Percentiles rank a stretch among this genome's conserved stretches.
These are phyloP conservation scores for Citrus sp. DNA, from an alignment of 345 rosid genomes.

Conservation along the genomic window DNA sequence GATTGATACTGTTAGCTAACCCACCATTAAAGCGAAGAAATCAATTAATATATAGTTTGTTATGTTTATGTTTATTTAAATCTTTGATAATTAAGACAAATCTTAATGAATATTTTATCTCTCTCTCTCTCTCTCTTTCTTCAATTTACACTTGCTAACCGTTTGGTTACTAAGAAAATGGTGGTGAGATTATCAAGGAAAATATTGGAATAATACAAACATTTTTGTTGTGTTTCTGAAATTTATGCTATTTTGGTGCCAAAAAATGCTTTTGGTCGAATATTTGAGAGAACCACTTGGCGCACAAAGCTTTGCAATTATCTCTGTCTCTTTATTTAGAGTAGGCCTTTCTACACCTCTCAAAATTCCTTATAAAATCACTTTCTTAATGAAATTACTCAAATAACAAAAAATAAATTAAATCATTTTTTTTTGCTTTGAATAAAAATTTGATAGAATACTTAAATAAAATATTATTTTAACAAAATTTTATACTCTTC, in stretches of 20 bases:
- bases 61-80: background rate
- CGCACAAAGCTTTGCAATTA: background rate
- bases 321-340: background rate
- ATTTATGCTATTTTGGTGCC: background rate
- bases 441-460: too few species aligned
- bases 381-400: too few species aligned
- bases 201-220: background rate
- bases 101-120: background rate
- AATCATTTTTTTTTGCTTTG: too few species aligned
- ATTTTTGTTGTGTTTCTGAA: background rate
- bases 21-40: background rate
- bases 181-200: background rate
- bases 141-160: background rate
- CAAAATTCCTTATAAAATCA: too few species aligned
- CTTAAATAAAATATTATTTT: too few species aligned
- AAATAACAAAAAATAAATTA: too few species aligned
- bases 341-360: too few species aligned
- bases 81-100: background rate
- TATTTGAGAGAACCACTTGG: background rate
- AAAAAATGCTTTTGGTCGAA: background rate
- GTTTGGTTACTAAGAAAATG: background rate
- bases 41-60: background rate
- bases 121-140: background rate
- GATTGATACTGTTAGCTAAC: conserved; percentile 15
- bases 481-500: too few species aligned